Percentiles rank a stretch among this genome's conserved stretches.
Conservation (phyloP, 768 basidiomycete species). For the Termitomyces sp. region DNA sequence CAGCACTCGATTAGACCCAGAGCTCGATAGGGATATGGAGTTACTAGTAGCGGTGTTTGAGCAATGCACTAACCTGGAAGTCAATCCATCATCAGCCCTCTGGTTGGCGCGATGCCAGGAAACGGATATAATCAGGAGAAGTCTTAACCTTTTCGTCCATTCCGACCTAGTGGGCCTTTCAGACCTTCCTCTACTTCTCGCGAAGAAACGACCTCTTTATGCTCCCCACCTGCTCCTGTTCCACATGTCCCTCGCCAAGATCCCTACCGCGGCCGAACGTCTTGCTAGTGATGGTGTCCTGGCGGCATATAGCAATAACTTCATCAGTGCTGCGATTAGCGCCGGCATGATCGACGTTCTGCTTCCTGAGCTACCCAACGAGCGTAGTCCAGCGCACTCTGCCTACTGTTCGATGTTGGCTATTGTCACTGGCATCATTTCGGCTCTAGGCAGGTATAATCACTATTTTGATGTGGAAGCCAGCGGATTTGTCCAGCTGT, state of each 20-base stretch:
- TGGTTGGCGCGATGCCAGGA: slow-evolving; percentile 85
- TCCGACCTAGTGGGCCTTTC: slow-evolving; percentile 68
- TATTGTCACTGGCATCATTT: slow-evolving; percentile 68
- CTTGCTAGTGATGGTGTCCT: slow-evolving; percentile 82
- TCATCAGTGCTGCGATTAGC: slow-evolving; percentile 71
- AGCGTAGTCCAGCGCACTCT: slow-evolving; percentile 73
- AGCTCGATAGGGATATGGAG: slow-evolving; percentile 78
- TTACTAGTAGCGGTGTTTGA: slow-evolving; percentile 79
- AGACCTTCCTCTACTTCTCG: slow-evolving; percentile 55
- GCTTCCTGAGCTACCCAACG: slow-evolving; percentile 65
- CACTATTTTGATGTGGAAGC: slow-evolving; percentile 84
- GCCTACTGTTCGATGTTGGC: slow-evolving; percentile 84
- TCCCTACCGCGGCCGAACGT: slow-evolving; percentile 75
- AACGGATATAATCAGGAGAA: slow-evolving; percentile 69
- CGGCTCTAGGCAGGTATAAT: slow-evolving; percentile 54
- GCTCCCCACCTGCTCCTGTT: slow-evolving; percentile 77
- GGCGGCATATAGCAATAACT: slow-evolving; percentile 78
- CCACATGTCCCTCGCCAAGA: slow-evolving; percentile 78
- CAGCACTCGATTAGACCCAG: slow-evolving; percentile 46
- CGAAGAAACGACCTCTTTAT: slow-evolving; percentile 64
- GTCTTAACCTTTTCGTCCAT: slow-evolving; percentile 66
- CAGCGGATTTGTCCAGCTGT: slow-evolving; percentile 81
- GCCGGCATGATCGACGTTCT: slow-evolving; percentile 64
- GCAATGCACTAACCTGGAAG: slow-evolving; percentile 65
- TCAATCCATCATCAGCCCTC: slow-evolving; percentile 59